These are phyloP conservation scores for Barbarea vulgaris DNA, from an alignment of 345 rosid species.

Conservation along the genomic window DNA sequence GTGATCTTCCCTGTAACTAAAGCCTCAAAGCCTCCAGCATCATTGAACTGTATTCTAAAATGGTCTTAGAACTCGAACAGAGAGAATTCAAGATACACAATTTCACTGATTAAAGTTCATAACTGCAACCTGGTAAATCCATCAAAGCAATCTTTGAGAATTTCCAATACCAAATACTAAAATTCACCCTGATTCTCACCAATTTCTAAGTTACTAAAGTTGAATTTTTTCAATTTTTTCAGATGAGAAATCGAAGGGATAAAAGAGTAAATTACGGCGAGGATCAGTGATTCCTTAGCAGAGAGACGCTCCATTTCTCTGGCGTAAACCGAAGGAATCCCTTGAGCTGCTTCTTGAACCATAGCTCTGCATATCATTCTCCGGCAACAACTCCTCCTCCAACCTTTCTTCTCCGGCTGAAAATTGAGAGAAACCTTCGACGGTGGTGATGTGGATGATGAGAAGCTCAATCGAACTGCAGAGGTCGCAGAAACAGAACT, in stretches of 20 bases:
- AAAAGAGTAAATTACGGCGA: slow-evolving; percentile 62
- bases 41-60: slow-evolving; percentile 62
- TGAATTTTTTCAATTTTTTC: neutral
- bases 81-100: neutral
- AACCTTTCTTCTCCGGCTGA: slow-evolving; percentile 36
- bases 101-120: neutral
- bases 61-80: neutral
- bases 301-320: slow-evolving; percentile 96
- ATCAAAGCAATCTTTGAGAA: neutral
- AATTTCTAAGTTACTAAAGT: neutral
- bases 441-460: slow-evolving; percentile 20
- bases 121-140: neutral
- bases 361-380: slow-evolving; percentile 47
- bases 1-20: slow-evolving; percentile 69
- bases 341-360: slow-evolving; percentile 73
- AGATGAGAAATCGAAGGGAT: neutral
- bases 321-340: slow-evolving; percentile 81
- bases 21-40: slow-evolving; percentile 90
- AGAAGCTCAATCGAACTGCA: slow-evolving; percentile 34
- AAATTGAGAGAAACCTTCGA: slow-evolving; percentile 30
- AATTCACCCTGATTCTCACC: slow-evolving; percentile 2
- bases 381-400: slow-evolving; percentile 24
- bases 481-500: slow-evolving; percentile 25
- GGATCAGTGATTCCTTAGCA: slow-evolving; percentile 93
- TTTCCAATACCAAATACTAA: neutral